Percentiles rank a stretch among this genome's conserved stretches.
Evolutionary conservation across 1,284 basidiomycete species (phyloP).

Genomic region (Boletus chippewaensis): DNA sequence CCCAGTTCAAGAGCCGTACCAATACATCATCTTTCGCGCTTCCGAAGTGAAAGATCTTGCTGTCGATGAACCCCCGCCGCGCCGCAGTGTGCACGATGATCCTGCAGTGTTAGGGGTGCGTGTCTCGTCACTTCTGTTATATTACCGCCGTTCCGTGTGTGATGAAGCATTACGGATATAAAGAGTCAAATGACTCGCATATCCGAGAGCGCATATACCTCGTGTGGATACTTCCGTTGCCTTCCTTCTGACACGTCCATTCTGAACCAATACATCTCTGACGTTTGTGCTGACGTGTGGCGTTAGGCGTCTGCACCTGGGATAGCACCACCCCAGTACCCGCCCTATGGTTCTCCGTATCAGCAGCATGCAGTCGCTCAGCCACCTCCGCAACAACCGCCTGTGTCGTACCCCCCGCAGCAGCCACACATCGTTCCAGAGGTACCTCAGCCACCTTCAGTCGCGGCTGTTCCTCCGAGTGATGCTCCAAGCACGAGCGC

Average conservation of each 20-base stretch:
- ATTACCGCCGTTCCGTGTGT: slow-evolving; percentile 12
- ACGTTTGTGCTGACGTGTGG: slow-evolving; percentile 12
- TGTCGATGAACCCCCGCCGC: slow-evolving; percentile 58
- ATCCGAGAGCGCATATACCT: slow-evolving; percentile 49
- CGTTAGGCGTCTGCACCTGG: slow-evolving; percentile 34
- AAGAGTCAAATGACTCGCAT: slow-evolving; percentile 32
- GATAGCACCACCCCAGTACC: slow-evolving; percentile 26
- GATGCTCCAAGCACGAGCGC: slow-evolving; percentile 23
- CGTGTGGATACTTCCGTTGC: slow-evolving; percentile 54
- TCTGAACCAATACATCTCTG: not conserved
- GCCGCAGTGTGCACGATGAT: slow-evolving; percentile 66
- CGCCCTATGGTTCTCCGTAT: slow-evolving; percentile 28
- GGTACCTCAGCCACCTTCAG: slow-evolving; percentile 21
- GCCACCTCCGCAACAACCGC: slow-evolving; percentile 23
- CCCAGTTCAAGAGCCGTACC: slow-evolving; percentile 69
- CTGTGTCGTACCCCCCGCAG: slow-evolving; percentile 24
- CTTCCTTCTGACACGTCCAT: slow-evolving; percentile 45
- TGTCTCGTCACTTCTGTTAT: slow-evolving; percentile 19
- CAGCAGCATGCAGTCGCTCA: slow-evolving; percentile 26
- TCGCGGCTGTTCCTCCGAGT: slow-evolving; percentile 7
- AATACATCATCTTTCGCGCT: slow-evolving; percentile 78
- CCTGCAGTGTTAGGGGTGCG: slow-evolving; percentile 71
- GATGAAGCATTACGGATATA: slow-evolving; percentile 53
- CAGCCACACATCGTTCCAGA: slow-evolving; percentile 26
- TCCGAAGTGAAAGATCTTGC: slow-evolving; percentile 77